Evolutionary conservation across 2,329 filamentous ascomycete species (phyloP).

Genomic region (Colletotrichum sp.): DNA sequence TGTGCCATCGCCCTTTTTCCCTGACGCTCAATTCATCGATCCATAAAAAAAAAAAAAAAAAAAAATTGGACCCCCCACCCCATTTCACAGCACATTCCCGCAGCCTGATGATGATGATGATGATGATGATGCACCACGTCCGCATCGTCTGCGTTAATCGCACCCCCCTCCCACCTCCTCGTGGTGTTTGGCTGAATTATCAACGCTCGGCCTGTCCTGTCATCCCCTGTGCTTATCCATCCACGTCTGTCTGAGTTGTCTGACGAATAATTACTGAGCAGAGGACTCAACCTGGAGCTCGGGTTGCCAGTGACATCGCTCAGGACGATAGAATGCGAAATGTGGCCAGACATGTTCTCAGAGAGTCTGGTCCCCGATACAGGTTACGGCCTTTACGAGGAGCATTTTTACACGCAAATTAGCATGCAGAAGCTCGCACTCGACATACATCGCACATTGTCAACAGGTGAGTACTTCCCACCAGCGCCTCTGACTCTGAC

Average conservation of each 20-base stretch:
- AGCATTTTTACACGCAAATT: conserved; percentile 66
- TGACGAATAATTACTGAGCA: conserved; percentile 28
- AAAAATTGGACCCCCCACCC: neutral
- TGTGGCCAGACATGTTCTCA: conserved; percentile 39
- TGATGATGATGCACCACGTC: neutral
- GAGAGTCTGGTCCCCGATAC: neutral
- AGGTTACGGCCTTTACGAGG: conserved; percentile 49
- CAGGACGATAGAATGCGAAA: conserved; percentile 52
- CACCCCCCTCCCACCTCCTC: neutral
- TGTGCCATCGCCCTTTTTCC: conserved; percentile 16
- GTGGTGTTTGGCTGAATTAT: neutral
- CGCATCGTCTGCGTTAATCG: neutral
- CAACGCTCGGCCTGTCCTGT: neutral
- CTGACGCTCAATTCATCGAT: neutral
- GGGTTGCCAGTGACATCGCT: conserved; percentile 62
- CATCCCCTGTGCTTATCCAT: neutral
- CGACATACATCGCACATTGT: conserved; percentile 57
- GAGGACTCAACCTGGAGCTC: conserved; percentile 62
- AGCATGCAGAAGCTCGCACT: conserved; percentile 58
- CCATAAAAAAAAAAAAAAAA: neutral
- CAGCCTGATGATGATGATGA: neutral
- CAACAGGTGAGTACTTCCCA: conserved; percentile 48
- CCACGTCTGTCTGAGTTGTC: neutral
- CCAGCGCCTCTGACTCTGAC: neutral
- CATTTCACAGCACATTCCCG: neutral